Conservation (phyloP, 2,329 filamentous ascomycete species). For the Fusarium euwallaceae region DNA sequence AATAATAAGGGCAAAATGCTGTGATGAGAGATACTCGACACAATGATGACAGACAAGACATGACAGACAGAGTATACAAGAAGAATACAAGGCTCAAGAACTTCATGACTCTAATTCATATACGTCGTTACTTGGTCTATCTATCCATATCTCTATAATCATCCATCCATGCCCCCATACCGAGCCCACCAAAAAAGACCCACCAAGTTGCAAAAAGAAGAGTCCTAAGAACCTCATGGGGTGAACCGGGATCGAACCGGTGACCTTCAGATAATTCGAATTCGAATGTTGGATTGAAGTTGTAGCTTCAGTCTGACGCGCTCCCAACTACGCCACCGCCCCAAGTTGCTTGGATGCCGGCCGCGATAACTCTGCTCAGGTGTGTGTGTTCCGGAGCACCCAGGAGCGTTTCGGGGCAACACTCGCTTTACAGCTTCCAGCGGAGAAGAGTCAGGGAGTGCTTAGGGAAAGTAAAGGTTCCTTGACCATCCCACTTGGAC, state of each 20-base stretch:
- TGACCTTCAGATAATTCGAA: constrained; percentile 1
- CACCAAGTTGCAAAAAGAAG: constrained; percentile 1
- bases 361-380: background rate
- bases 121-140: background rate
- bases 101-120: background rate
- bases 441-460: constrained; percentile 78
- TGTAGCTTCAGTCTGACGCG: constrained; percentile 6
- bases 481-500: constrained; percentile 72
- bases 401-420: background rate
- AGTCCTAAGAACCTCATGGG: background rate
- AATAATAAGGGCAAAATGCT: background rate
- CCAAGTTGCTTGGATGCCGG: background rate
- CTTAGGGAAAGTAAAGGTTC: constrained; percentile 74
- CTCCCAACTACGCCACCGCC: constrained; percentile 8
- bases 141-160: background rate
- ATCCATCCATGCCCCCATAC: background rate
- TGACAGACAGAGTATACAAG: background rate
- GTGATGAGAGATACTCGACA: background rate
- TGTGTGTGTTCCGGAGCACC: background rate
- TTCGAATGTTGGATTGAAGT: background rate
- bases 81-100: background rate
- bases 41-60: background rate
- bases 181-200: background rate
- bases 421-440: constrained; percentile 60
- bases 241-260: constrained; percentile 9